These are phyloP conservation scores for Prunella vulgaris DNA, from an alignment of 257 asterid genomes.

Conservation along the genomic window DNA sequence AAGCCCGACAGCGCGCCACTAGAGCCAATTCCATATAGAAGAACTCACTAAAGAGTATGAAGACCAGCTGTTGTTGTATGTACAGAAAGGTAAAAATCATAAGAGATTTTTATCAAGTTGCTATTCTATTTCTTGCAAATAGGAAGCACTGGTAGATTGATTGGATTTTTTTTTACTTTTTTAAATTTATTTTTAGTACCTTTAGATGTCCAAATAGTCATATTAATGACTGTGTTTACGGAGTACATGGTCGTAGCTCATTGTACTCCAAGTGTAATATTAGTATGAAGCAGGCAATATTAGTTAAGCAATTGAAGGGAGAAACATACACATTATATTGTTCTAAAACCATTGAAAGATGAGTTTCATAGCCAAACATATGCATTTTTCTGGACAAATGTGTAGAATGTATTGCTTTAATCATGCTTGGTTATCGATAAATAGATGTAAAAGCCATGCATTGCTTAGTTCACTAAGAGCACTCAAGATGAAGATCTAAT, in stretches of 20 bases:
- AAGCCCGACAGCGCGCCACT: conserved; percentile 91
- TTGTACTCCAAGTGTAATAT: neutral
- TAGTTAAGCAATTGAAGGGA: neutral
- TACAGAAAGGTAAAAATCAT: conserved; percentile 16
- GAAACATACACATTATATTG: neutral
- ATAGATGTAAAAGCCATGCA: neutral
- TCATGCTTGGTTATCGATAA: neutral
- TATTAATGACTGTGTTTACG: conserved; percentile 14
- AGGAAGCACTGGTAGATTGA: conserved; percentile 28
- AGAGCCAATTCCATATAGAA: conserved; percentile 17
- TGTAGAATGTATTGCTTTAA: neutral
- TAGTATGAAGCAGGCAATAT: conserved; percentile 11
- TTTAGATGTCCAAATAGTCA: conserved; percentile 31
- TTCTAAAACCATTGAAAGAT: neutral
- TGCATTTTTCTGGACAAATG: neutral
- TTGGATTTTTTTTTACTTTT: conserved; percentile 4
- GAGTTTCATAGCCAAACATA: neutral
- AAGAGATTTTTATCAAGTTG: conserved; percentile 14
- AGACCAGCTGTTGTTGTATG: conserved; percentile 16
- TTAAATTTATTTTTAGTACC: neutral
- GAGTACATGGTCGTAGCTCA: neutral
- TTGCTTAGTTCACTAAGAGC: neutral
- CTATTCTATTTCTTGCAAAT: conserved; percentile 14
- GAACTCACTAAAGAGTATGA: neutral
- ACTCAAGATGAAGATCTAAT: conserved; percentile 15